Base-by-base conservation (phyloP, 2,329 filamentous ascomycete species). In the Ramularia collo-cygni region DNA sequence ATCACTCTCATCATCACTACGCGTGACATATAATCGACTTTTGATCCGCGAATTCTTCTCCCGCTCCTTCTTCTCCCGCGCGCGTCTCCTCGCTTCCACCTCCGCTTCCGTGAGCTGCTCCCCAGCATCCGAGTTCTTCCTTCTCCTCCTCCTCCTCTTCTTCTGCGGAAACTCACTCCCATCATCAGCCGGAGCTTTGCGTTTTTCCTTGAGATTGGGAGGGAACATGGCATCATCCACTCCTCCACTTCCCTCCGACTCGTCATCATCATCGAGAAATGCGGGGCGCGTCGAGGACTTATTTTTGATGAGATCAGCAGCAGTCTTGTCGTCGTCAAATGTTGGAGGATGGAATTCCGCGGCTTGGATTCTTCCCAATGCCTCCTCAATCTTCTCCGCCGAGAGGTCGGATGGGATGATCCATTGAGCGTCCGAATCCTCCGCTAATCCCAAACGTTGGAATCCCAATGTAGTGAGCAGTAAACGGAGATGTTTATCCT, bases 1-100 rank as follows among this genome's bases (percentile, higher is more conserved):
- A 55, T 95, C 87, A n/a, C 76, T 81, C 52, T 95, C 88, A 38
- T 96, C 92, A 58, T 96, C 92, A 51, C 83, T 87, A 27, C 82
- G 80, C 42, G 83, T 77, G 36, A 98, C 83, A 54, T 80, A 90
- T 28, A 90, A 65, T 16, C 81, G 80, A 54, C 85, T 93, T 70
- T 95, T 96, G 65, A 92, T 83, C 58, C 83, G 84, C 21, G 71
- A 70, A 35, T 79, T 74, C 63, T 88, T 88, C 55, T 89, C 86
- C n/a, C 76, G 67, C 50, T 94, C 81, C 50, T 77, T 82, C 37
- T 80, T 71, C 38, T 77, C 73, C 27, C 81, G 72, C 39, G 71
- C 75, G 9, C 73, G 71, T 9, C 79, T 78, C 40, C 75, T 75
- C 49, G 77, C 78, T 21, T 75, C 69, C 12, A 71, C 60, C 33